Evolutionary conservation across 495 filamentous ascomycete species (phyloP), one percentile per base, ranked within the genome.

Genomic region (Penicillium steckii): DNA sequence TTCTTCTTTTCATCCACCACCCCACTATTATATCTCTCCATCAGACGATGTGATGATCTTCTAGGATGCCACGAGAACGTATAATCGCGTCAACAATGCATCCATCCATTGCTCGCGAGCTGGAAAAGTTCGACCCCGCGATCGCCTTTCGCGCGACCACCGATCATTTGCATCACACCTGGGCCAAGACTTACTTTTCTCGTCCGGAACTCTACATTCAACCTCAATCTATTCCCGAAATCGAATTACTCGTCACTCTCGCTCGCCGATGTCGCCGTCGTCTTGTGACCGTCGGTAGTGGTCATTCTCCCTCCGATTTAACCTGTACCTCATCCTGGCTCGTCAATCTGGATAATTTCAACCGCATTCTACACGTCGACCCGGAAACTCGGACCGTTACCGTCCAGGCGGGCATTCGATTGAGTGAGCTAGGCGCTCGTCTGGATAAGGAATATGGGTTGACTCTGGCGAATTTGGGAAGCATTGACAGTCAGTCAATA

Each of bases 261-360:
- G 95, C 94, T 17, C 87, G 88, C 48, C 79, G 81, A 66, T 91
- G 86, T 68, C 83, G 90, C 26, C 85, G 90, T 32, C 85, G 90
- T 35, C 71, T 98, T 32, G 84, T 88, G 13, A 85, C 85, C 19
- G 86, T 89, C 22, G 94, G 94, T 26, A 91, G 85, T 48, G 89
- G 84, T 44, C 94, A 98, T 71, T 97, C 92, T 32, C 94, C 94
- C 15, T 93, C 85, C 56, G 88, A 94, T 58, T 69, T 98, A 35
- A 97, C 94, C 21, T 96, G 91, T 71, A 96, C 93, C 21, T 94
- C 90, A 0, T 86, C 86, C 13, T 98, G 94, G 94, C 84, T 97
- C 60, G 78, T 97, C 54, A 97, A 96, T 60, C 84, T 98, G 12
- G 93, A 97, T 74, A 72, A 83, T 57, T 92, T 87, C 77, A 84